Base-by-base conservation (phyloP, 139 green algal genomes). In the Bryopsis sp. region DNA sequence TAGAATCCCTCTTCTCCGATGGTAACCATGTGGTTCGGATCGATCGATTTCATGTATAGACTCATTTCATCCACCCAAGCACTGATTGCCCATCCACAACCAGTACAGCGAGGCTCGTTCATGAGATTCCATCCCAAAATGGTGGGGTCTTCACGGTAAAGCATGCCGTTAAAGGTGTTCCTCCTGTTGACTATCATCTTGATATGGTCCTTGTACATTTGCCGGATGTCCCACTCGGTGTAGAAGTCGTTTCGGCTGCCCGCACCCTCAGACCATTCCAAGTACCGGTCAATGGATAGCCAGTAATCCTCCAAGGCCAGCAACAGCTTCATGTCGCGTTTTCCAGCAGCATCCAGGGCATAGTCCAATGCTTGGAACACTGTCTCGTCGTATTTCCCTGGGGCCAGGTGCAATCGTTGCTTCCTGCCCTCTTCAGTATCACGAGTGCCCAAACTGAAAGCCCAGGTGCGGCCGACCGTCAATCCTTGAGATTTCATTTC, bases 1-100 rank as follows among this genome's bases (percentile, higher is more conserved):
- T 63, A 89, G 70, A 89, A 89, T 46, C 83, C 80, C 76, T 89
- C 83, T 4, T 58, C 39, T 15, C 83, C 83, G 22, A 82, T 48
- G 24, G 79, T 82, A 11, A 89, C 67, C 60, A 89, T 68, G 76
- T 89, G 82, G 43, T 75, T 63, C 7, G 63, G 62, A 72, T 87
- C 82, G 26, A 85, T 29, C 5, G 35, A 38, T 8, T 61, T 34
- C 22, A 84, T 47, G 26, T 68, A 15, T 19, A 48, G n/a, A 1
- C 61, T 43, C 79, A 82, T 72, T 33, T 81, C 70, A 32, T 48
- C 59, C 22, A 79, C 47, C 79, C 77, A 84, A 15, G 15, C 38
- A n/a, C n/a, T n/a, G n/a, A n/a, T n/a, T n/a, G n/a, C n/a, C n/a
- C n/a, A n/a, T n/a, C n/a, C n/a, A n/a, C n/a, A n/a, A n/a, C n/a